Base-by-base conservation (phyloP, 148 eudicot genomes). In the Selenicereus undatus region DNA sequence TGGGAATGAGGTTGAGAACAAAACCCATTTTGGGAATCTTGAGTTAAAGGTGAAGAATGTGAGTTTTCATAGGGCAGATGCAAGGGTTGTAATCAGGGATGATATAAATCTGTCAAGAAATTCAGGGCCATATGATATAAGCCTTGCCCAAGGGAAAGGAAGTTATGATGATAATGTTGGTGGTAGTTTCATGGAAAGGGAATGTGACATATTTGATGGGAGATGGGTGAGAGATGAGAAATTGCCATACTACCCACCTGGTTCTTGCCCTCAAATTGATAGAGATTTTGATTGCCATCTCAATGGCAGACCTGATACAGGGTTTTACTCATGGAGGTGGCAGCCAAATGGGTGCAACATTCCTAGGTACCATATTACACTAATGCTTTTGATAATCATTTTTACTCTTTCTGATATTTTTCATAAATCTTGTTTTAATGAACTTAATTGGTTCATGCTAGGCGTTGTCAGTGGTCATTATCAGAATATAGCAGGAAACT, bases 161-260 rank as follows among this genome's bases (percentile, higher is more conserved):
- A 12, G 11, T 50, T 10, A 51, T 48, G 35, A 2, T 83, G 51
- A 32, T 71, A 42, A 27, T 75, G 22, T 8, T 29, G 78, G 65
- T 52, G 69, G 30, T 83, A 52, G 39, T 39, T 48, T 29, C 10
- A 27, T 74, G 70, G 13, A 18, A 54, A 76, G 51, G 39, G 77
- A 81, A 13, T 95, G 98, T 90, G 92, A 95, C 83, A 81, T 91
- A 9, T 95, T 82, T 87, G 85, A 92, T 87, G 98, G 98, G 12
- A 87, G 85, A 84, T 95, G 97, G 98, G 94, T 90, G 26, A 91
- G 84, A 75, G 92, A 95, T 84, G 88, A 91, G 50, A 74, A 80
- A 35, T 86, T 84, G 77, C 94, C 97, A 39, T 86, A 88, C 81
- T 95, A 95, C 79, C 89, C 88, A 35, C 88, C 89, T 16, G 91